Evolutionary conservation across 2,329 filamentous ascomycete species (phyloP), one percentile per base, ranked within the genome.

Genomic region (Ophidiomyces ophidiicola): DNA sequence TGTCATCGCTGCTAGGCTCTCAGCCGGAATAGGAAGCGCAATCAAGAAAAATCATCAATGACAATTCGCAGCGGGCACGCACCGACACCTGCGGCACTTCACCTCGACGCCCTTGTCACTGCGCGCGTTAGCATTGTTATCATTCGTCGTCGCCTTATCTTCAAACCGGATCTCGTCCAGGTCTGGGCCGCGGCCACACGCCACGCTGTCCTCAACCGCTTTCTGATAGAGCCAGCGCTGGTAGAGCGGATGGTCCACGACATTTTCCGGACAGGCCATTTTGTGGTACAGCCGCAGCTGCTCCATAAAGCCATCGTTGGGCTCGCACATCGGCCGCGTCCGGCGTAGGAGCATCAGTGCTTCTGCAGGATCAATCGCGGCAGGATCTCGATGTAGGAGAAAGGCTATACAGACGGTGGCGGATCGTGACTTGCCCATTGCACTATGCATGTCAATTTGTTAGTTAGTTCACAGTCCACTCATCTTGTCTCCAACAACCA

Each of bases 391-490:
- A 47, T 71, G 68, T 59, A 96, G 80, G 36, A 96, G 68, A 60
- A 87, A 96, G 45, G 90, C 88, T 42, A 92, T 72, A 39, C 84
- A 72, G 48, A 83, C 75, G 21, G 85, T 80, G 48, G 88, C 82
- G 33, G 88, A 96, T 43, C 90, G 82, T 23, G 87, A 94, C 63
- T 92, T 93, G 38, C 90, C 90, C 78, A 94, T 94, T 15, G 86
- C 88, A 70, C 90, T 94, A 63, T 34, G 25, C 30, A 14, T 15
- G 23, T n/a, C 8, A n/a, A n/a, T n/a, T n/a, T n/a, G n/a, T n/a
- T n/a, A n/a, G 23, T 40, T 35, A 40, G 38, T 33, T 3, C 25
- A 23, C 30, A 11, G n/a, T 12, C 7, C n/a, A n/a, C n/a, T n/a
- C n/a, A n/a, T n/a, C n/a, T n/a, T n/a, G n/a, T n/a, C n/a, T n/a